These are phyloP conservation scores for Chenopodium berlandieri DNA, from an alignment of 148 eudicot species.

Conservation along the genomic window DNA sequence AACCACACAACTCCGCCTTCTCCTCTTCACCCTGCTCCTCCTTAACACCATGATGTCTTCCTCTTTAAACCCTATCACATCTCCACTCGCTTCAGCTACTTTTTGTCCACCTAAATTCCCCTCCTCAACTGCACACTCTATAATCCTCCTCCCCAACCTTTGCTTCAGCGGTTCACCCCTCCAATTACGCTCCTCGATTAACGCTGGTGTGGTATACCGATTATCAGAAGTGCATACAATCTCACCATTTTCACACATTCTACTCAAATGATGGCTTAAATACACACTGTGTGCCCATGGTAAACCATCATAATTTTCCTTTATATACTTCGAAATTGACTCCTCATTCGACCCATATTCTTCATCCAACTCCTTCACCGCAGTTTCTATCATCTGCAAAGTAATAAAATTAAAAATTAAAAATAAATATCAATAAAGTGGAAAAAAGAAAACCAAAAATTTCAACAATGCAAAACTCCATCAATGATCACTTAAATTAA, in stretches of 20 bases:
- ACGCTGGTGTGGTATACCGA: background rate
- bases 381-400: constrained; percentile 59
- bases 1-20: constrained; percentile 4
- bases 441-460: too few relatives aligned
- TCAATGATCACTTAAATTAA: too few relatives aligned
- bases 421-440: too few relatives aligned
- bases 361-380: constrained; percentile 46
- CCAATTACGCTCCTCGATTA: background rate
- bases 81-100: background rate
- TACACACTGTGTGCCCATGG: constrained; percentile 56
- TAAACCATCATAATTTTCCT: constrained; percentile 41
- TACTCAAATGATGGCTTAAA: constrained; percentile 46
- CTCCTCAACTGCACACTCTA: background rate
- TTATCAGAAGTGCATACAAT: constrained; percentile 18
- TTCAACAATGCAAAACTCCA: too few relatives aligned
- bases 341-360: constrained; percentile 52
- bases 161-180: background rate
- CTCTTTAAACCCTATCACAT: constrained; percentile 11
- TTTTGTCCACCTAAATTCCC: constrained; percentile 1
- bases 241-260: constrained; percentile 47
- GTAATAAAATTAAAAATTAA: too few relatives aligned
- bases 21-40: background rate
- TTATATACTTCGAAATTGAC: constrained; percentile 46
- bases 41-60: background rate
- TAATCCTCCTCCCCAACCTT: constrained; percentile 5